Percentiles rank a stretch among this genome's conserved stretches.
These are phyloP conservation scores for Gnetum montanum DNA, from an alignment of 75 land plant species.

Conservation along the genomic window DNA sequence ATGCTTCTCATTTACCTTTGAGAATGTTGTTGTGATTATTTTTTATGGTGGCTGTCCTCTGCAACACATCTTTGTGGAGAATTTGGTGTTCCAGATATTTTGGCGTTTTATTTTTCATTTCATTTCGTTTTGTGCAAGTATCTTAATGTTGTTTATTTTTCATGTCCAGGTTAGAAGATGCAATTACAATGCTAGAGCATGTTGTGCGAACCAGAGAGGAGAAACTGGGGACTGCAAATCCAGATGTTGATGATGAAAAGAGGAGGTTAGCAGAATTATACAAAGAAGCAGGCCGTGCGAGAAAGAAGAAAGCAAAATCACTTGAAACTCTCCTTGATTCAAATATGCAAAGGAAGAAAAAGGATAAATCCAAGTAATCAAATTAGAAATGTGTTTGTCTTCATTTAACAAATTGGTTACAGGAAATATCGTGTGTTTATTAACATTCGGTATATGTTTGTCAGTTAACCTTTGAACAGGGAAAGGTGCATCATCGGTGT, in stretches of 20 bases:
- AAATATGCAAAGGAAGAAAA: conserved; percentile 27
- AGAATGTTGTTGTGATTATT: no score
- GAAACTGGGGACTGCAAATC: conserved; percentile 69
- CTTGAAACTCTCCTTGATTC: conserved; percentile 47
- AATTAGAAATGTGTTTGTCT: neutral
- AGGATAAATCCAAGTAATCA: conserved; percentile 29
- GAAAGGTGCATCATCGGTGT: conserved; percentile 2
- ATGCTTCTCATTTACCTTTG: no score
- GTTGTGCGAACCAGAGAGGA: conserved; percentile 59
- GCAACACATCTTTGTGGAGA: no score
- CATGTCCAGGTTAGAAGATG: conserved; percentile 61
- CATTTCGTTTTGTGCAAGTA: no score
- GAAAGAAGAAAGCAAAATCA: conserved; percentile 54
- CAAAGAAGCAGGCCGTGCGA: conserved; percentile 58
- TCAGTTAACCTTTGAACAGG: neutral
- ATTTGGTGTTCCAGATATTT: no score
- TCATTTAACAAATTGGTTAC: neutral
- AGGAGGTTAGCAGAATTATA: conserved; percentile 47
- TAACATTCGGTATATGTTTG: neutral
- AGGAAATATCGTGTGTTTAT: conserved; percentile 3
- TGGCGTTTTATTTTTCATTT: no score
- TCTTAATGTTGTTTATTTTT: no score
- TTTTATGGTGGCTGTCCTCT: no score
- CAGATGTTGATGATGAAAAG: conserved; percentile 63
- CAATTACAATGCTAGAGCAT: conserved; percentile 54